Evolutionary conservation across 805 yeast genomes (phyloP).

Genomic region (Metschnikowia similis): DNA sequence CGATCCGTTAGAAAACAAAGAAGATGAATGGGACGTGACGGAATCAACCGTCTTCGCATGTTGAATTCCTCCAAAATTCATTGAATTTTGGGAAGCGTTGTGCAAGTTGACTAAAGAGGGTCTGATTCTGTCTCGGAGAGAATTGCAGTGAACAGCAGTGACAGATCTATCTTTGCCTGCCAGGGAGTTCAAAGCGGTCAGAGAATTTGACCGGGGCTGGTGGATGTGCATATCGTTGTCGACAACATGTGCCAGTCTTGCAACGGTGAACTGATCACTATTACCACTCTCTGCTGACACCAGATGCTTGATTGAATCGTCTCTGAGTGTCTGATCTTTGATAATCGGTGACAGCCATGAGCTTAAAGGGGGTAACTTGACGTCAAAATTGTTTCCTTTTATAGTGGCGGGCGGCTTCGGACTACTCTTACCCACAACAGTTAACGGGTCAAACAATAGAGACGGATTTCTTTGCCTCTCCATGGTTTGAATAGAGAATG

Average conservation of each 20-base stretch:
- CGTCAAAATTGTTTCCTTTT: not conserved
- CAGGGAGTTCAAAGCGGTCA: not conserved
- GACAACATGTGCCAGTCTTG: not conserved
- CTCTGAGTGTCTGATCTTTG: not conserved
- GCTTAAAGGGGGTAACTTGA: not conserved
- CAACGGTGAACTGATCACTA: not conserved
- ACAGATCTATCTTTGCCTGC: not conserved
- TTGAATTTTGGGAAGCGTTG: slow-evolving; percentile 3
- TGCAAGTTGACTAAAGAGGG: slow-evolving; percentile 36
- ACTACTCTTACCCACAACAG: not conserved
- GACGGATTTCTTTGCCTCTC: slow-evolving; percentile 3
- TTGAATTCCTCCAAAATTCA: not conserved
- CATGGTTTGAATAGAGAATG: not conserved
- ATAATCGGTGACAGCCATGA: not conserved
- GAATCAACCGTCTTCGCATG: slow-evolving; percentile 16
- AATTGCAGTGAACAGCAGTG: slow-evolving; percentile 2
- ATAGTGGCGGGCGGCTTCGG: not conserved
- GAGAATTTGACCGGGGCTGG: not conserved
- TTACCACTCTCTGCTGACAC: not conserved
- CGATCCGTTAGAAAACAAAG: slow-evolving; percentile 35
- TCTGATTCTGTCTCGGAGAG: slow-evolving; percentile 28
- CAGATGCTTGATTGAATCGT: not conserved
- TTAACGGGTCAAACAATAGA: slow-evolving; percentile 2
- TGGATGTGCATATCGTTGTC: not conserved
- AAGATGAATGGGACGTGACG: slow-evolving; percentile 27